Percentiles rank a stretch among this genome's conserved stretches.
These are phyloP conservation scores for Backusella sp. DNA, from an alignment of 192 early-diverging fungal species.

Conservation along the genomic window DNA sequence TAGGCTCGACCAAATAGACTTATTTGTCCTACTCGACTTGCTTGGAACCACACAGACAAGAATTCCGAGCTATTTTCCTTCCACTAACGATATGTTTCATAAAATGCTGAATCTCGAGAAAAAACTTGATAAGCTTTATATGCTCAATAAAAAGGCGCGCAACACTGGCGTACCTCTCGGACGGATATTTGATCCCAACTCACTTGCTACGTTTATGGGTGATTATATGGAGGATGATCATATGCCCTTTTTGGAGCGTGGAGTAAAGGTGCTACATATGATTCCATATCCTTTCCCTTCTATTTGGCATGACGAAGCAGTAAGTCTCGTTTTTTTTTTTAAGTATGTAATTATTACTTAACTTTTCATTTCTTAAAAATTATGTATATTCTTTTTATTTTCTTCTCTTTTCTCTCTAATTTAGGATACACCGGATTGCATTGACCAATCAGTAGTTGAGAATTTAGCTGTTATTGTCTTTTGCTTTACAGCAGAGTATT, in stretches of 20 bases:
- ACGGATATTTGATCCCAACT: conserved; percentile 15
- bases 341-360: no score
- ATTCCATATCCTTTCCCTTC: conserved; percentile 84
- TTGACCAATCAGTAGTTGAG: conserved; percentile 61
- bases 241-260: conserved; percentile 74
- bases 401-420: no score
- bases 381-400: neutral
- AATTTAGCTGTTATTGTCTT: conserved; percentile 80
- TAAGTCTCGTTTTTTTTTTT: conserved; percentile 19
- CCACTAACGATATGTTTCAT: conserved; percentile 67
- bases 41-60: conserved; percentile 64
- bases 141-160: neutral
- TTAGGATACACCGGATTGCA: conserved; percentile 69
- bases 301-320: conserved; percentile 76
- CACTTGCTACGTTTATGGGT: conserved; percentile 3
- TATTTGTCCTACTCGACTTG: conserved; percentile 84
- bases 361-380: neutral
- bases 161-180: neutral
- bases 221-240: conserved; percentile 82
- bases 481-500: conserved; percentile 71
- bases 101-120: conserved; percentile 66
- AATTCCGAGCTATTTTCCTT: conserved; percentile 59
- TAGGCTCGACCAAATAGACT: neutral
- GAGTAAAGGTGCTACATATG: conserved; percentile 83
- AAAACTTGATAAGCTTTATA: conserved; percentile 41